A percentile compares a stretch with the other conserved stretches of the same genome.
Conservation (phyloP, 2,329 filamentous ascomycete genomes). For the Aspergillus melleus region DNA sequence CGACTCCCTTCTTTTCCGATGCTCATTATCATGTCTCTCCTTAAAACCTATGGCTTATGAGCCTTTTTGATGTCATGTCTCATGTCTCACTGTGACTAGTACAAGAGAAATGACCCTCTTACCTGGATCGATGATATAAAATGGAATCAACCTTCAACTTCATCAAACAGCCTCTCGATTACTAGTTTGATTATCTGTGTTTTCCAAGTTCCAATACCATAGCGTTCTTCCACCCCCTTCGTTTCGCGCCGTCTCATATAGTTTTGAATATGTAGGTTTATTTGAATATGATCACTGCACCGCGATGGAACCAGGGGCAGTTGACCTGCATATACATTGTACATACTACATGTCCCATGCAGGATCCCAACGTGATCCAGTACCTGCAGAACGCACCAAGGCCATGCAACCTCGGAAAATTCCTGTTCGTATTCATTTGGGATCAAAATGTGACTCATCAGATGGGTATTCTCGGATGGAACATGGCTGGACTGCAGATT, state of each 20-base stretch:
- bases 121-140: background rate
- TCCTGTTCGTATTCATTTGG: background rate
- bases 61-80: slow-evolving; percentile 18
- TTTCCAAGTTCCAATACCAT: background rate
- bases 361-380: background rate
- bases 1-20: slow-evolving; percentile 6
- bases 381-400: background rate
- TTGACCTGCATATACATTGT: background rate
- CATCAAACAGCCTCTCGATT: background rate
- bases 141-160: background rate
- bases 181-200: background rate
- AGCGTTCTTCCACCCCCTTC: background rate
- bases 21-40: slow-evolving; percentile 8
- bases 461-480: background rate
- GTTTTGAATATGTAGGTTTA: background rate
- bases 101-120: slow-evolving; percentile 2
- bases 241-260: background rate
- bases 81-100: slow-evolving; percentile 23
- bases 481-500: background rate
- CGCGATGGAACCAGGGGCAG: background rate
- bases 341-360: background rate
- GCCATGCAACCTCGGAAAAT: background rate
- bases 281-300: background rate
- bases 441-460: background rate
- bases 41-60: slow-evolving; percentile 15